phyloP scores from a whole-genome alignment of 805 yeast genomes.

The Candida parachauliodes region DNA sequence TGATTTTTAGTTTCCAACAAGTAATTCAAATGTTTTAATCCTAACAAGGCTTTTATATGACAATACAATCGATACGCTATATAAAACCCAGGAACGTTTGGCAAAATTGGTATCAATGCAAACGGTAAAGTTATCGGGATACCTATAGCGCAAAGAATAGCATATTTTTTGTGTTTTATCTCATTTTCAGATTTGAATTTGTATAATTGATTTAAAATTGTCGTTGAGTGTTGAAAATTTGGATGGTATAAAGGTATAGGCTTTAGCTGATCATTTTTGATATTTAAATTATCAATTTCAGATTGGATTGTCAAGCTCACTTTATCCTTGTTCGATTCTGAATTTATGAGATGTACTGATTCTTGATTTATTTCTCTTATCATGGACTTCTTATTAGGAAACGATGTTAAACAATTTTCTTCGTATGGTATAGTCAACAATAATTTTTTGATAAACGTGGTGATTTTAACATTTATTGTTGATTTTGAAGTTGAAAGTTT shows the following conservation, averaged over 20 bases:
- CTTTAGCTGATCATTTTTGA: constrained; percentile 27
- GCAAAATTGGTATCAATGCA: constrained; percentile 78
- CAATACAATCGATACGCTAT: constrained; percentile 79
- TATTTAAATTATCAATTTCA: constrained; percentile 22
- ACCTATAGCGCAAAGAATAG: constrained; percentile 50
- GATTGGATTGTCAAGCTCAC: constrained; percentile 18
- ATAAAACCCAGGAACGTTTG: constrained; percentile 90
- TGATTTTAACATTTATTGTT: constrained; percentile 57
- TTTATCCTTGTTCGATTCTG: constrained; percentile 6
- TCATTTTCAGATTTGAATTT: constrained; percentile 43
- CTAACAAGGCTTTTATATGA: constrained; percentile 73
- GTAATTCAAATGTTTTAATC: constrained; percentile 63
- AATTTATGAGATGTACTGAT: constrained; percentile 7
- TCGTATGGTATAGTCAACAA: constrained; percentile 72
- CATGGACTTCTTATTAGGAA: constrained; percentile 67
- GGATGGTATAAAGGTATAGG: constrained; percentile 42
- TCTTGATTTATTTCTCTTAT: constrained; percentile 44
- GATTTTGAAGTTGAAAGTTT: constrained; percentile 54
- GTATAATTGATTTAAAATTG: constrained; percentile 37
- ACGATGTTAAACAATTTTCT: constrained; percentile 68
- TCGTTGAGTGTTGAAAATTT: constrained; percentile 26
- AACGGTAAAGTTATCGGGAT: constrained; percentile 80
- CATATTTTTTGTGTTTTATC: constrained; percentile 52
- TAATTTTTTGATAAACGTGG: constrained; percentile 46
- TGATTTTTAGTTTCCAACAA: constrained; percentile 36